Base-by-base conservation (phyloP, 129 eudicot genomes). In the Centrapalus pauciflorus region DNA sequence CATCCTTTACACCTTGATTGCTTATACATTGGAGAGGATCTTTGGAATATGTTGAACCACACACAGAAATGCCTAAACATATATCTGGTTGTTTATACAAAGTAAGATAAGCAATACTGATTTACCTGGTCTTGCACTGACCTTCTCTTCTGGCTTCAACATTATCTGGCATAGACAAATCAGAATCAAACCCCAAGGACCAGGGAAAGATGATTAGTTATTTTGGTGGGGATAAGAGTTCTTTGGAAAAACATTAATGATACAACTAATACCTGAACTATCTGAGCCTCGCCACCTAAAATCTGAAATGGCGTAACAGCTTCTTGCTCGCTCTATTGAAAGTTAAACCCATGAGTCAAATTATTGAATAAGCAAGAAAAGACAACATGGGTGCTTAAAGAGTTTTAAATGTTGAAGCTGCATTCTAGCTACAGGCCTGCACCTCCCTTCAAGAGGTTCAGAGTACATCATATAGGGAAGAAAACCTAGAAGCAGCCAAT, bases 201-300 rank as follows among this genome's bases (percentile, higher is more conserved):
- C 12, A 32, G 38, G 38, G 50, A 27, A 29, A 12, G 40, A 19
- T 21, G 41, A 43, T 25, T 23, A 55, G 55, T 38, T 16, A 35
- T 21, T 28, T 30, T 13, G 20, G 30, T n/a, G 59, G 24, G 55
- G 20, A 14, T 38, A 19, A 13, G 28, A 37, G 14, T 17, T 55
- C 52, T 70, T 45, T 10, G 50, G 5, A 16, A 40, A 14, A 43
- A 59, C 4, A 12, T 45, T 10, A 62, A 69, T 32, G 35, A 17
- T 37, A 7, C 4, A 17, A 11, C 5, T 69, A 13, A 34, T 46
- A 93, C 98, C 98, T 93, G 99, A 77, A 93, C 96, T 63, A 93
- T 93, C 66, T 93, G 99, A 80, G 99, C 95, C 80, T 93, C 99
- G 64, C 95, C 89, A 26, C 99, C 99, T 70, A 93, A 76, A 55